Base-by-base conservation (phyloP, 495 filamentous ascomycete genomes). In the Choiromyces venosus region DNA sequence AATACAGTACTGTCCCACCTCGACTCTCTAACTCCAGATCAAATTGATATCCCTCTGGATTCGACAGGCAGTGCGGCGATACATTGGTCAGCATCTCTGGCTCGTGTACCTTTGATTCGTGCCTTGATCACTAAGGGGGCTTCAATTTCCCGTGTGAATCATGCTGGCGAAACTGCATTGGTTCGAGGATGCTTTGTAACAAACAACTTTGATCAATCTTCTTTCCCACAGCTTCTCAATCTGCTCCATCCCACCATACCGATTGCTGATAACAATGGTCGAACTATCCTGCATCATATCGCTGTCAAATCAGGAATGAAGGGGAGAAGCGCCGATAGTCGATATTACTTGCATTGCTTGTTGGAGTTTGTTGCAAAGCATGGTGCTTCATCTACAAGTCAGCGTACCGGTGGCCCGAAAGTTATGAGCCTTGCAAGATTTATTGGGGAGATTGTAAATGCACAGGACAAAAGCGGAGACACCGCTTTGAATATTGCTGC, bases 41-140 rank as follows among this genome's bases (percentile, higher is more conserved):
- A 97, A 71, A 87, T 98, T 38, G 95, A 99, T 79, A 87, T 92
- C 38, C 94, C 96, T 12, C 89, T 99, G 71, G 95, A 99, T 79
- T 84, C 88, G 7, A 91, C 91, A 70, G 89, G 89, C 35, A 93
- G 97, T 81, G 97, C 91, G 70, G 92, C 95, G 35, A 85, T 99
- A 39, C 94, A 97, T 79, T 99, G 95, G 95, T 95, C 94, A n/a
- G 93, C 95, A 14, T 96, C 94, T 52, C 86, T 98, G 66, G 92
- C 92, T n/a, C 90, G 92, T 33, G 88, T 94, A 80, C 87, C 91
- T 14, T 85, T 97, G 9, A 82, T 97, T 46, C 87, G 91, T 70
- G 89, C 92, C 2, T 86, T 99, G 0, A 91, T 99, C 74, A 85
- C 87, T 9, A 90, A 89, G 65, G 95, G 95, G 5, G 93, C 93